A percentile compares a stretch with the other conserved stretches of the same genome.
Evolutionary conservation across 306 rosid species (phyloP).

Genomic region (Astragalus membranaceus): DNA sequence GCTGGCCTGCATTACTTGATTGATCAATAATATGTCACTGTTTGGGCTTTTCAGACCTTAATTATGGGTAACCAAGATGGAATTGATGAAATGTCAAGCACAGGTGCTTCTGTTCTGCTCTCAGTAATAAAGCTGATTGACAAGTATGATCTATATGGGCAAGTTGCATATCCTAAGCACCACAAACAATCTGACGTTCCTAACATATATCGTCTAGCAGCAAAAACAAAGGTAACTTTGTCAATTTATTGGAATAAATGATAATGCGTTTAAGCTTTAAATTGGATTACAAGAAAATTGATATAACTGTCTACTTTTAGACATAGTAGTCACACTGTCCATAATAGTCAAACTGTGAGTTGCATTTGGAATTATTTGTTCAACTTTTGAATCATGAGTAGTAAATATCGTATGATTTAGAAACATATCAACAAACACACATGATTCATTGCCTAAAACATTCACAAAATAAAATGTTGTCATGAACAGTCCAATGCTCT

Average conservation of each 20-base stretch:
- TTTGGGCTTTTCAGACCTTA: slow-evolving; percentile 63
- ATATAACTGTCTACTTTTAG: not conserved
- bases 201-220: slow-evolving; percentile 91
- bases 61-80: slow-evolving; percentile 98
- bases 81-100: slow-evolving; percentile 97
- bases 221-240: slow-evolving; percentile 86
- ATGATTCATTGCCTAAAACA: not conserved
- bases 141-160: slow-evolving; percentile 94
- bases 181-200: slow-evolving; percentile 97
- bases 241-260: slow-evolving; percentile 1
- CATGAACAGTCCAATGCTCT: not conserved
- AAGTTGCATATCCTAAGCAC: slow-evolving; percentile 97
- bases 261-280: slow-evolving; percentile 9
- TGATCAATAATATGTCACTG: not conserved
- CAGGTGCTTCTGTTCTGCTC: slow-evolving; percentile 84
- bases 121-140: slow-evolving; percentile 92
- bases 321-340: no score
- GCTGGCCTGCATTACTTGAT: slow-evolving; percentile 21
- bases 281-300: not conserved
- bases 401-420: not conserved
- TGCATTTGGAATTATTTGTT: not conserved
- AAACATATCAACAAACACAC: not conserved
- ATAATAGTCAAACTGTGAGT: not conserved
- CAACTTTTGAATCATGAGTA: not conserved
- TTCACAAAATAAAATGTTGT: not conserved